A percentile compares a stretch with the other conserved stretches of the same genome.
Conservation (phyloP, 805 yeast genomes). For the Saccharomycopsis guyanensis region DNA sequence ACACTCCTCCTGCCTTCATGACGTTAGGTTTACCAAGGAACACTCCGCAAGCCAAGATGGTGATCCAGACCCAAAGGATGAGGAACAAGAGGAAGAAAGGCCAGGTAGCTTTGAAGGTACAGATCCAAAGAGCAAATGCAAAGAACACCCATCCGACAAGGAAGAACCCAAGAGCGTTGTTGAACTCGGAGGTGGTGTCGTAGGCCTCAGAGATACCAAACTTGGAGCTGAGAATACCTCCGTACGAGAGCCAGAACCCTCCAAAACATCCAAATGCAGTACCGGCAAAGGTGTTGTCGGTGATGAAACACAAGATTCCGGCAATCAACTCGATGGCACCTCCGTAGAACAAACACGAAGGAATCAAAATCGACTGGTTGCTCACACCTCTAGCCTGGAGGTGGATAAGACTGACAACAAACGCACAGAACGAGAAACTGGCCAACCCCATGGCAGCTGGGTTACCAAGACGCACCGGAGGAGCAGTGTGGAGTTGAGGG, state of each 20-base stretch:
- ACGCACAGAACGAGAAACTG: conserved; percentile 56
- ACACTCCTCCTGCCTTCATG: conserved; percentile 46
- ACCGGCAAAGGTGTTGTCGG: conserved; percentile 63
- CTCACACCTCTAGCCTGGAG: conserved; percentile 45
- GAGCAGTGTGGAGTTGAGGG: conserved; percentile 30
- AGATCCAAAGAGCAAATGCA: conserved; percentile 43
- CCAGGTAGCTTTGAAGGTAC: conserved; percentile 58
- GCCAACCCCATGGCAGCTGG: conserved; percentile 60
- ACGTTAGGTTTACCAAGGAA: conserved; percentile 34
- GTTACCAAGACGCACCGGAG: conserved; percentile 42
- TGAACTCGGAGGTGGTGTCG: conserved; percentile 29
- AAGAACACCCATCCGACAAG: conserved; percentile 56
- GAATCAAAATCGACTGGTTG: conserved; percentile 45
- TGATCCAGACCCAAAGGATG: conserved; percentile 44
- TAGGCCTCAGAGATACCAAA: conserved; percentile 55
- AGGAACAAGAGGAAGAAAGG: conserved; percentile 53
- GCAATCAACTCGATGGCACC: conserved; percentile 53
- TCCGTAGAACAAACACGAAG: conserved; percentile 54
- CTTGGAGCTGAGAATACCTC: conserved; percentile 48
- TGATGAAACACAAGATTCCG: conserved; percentile 56
- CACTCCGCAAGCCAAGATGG: conserved; percentile 45
- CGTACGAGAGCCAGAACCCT: conserved; percentile 63
- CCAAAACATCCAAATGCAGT: conserved; percentile 57
- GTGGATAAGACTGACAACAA: conserved; percentile 48
- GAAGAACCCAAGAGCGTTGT: conserved; percentile 51